phyloP scores from a whole-genome alignment of 139 green algal genomes.

The Chlamydomonas sp. region DNA sequence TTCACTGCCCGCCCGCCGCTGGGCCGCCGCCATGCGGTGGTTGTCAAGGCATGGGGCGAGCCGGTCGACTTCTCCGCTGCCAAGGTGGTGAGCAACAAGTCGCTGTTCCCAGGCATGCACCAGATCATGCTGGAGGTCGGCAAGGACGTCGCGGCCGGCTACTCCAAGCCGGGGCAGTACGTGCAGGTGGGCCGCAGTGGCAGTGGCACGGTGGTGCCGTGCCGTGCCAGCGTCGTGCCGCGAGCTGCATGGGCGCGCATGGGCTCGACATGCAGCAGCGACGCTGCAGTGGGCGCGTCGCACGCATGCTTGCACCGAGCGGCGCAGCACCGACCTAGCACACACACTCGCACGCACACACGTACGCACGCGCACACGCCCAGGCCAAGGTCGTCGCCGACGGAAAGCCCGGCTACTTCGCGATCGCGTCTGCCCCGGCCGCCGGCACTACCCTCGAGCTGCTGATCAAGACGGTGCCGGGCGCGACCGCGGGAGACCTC shows the following conservation, averaged over 20 bases:
- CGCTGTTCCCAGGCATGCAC: slow-evolving; percentile 29
- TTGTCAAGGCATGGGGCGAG: slow-evolving; percentile 49
- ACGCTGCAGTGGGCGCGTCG: no score
- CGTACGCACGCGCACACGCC: neutral
- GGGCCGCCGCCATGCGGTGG: neutral
- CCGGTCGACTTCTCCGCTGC: slow-evolving; percentile 54
- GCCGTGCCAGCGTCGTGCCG: no score
- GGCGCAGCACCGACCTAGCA: no score
- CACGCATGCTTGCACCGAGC: no score
- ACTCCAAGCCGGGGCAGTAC: slow-evolving; percentile 81
- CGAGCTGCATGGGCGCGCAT: no score
- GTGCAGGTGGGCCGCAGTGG: slow-evolving; percentile 74
- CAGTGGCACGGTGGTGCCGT: no score
- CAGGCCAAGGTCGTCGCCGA: slow-evolving; percentile 54
- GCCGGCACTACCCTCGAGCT: slow-evolving; percentile 47
- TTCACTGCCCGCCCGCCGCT: no score
- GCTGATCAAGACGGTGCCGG: slow-evolving; percentile 56
- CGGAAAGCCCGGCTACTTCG: slow-evolving; percentile 77
- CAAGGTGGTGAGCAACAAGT: slow-evolving; percentile 20
- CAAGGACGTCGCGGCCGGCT: slow-evolving; percentile 35
- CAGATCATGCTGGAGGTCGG: slow-evolving; percentile 56
- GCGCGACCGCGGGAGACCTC: slow-evolving; percentile 52
- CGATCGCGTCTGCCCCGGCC: slow-evolving; percentile 70
- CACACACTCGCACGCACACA: no score
- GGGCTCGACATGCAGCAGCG: no score